These are phyloP conservation scores for Cutaneotrichosporon sp. DNA, from an alignment of 1,284 basidiomycete genomes.

Conservation along the genomic window DNA sequence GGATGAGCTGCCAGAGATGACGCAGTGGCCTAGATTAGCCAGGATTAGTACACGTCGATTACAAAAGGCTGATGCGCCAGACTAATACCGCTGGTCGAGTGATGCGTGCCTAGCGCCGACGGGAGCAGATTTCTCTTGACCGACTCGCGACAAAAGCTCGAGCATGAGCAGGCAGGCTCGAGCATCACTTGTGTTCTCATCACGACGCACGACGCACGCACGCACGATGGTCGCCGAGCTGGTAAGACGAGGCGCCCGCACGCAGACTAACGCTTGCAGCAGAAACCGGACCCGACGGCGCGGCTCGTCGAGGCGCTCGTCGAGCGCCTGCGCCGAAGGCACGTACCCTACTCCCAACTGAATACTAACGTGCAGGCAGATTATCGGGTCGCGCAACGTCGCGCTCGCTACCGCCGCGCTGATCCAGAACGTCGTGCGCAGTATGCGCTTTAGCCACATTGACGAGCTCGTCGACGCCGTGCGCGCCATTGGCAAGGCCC, in stretches of 20 bases:
- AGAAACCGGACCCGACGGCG: slow-evolving; percentile 20
- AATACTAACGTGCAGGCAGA: slow-evolving; percentile 54
- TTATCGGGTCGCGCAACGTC: slow-evolving; percentile 78
- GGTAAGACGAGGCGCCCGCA: too few species aligned
- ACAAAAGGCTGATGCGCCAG: too few species aligned
- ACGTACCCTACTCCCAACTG: slow-evolving; percentile 31
- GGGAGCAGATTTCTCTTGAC: not conserved
- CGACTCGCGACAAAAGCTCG: not conserved
- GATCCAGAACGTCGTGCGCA: slow-evolving; percentile 80
- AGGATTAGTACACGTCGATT: too few species aligned
- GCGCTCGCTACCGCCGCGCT: slow-evolving; percentile 85
- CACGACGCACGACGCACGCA: not conserved
- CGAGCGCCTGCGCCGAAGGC: slow-evolving; percentile 63
- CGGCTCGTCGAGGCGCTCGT: slow-evolving; percentile 62
- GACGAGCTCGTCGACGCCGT: slow-evolving; percentile 79
- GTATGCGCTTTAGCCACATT: slow-evolving; percentile 77
- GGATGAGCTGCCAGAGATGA: not conserved
- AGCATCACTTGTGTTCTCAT: not conserved
- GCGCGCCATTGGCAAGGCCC: slow-evolving; percentile 67
- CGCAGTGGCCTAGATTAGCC: too few species aligned
- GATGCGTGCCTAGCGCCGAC: not conserved
- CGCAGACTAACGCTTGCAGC: not conserved
- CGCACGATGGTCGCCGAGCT: not conserved
- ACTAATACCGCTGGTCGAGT: not conserved
- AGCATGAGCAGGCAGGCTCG: not conserved